These are phyloP conservation scores for Populus davidiana DNA, from an alignment of 345 rosid species.

Conservation along the genomic window DNA sequence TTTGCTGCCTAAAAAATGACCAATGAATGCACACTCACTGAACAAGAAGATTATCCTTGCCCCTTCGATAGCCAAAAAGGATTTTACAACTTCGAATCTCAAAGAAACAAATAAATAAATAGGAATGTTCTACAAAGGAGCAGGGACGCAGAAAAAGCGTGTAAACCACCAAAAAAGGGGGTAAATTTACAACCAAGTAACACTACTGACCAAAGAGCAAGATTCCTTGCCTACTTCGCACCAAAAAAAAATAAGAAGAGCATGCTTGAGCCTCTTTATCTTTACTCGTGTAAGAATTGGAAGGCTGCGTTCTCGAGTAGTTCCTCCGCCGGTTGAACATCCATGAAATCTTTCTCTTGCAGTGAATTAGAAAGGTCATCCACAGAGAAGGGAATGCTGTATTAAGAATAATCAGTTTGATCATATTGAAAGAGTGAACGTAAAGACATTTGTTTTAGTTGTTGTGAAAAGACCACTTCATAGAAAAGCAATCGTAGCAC, in stretches of 20 bases:
- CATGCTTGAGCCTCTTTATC: constrained; percentile 32
- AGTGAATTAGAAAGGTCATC: constrained; percentile 79
- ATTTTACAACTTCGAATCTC: constrained; percentile 34
- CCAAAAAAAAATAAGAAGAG: neutral
- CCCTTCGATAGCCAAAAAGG: constrained; percentile 20
- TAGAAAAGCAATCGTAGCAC: neutral
- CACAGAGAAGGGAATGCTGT: constrained; percentile 94
- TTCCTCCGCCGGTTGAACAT: constrained; percentile 71
- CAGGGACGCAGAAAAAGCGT: constrained; percentile 3
- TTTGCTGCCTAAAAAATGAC: constrained; percentile 9
- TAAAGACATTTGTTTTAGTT: too few species aligned
- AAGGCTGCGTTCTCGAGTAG: constrained; percentile 78
- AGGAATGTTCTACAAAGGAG: constrained; percentile 33
- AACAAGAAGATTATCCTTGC: constrained; percentile 17
- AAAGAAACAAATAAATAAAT: constrained; percentile 35
- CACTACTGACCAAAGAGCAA: constrained; percentile 7
- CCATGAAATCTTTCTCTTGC: constrained; percentile 83
- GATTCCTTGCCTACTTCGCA: constrained; percentile 8
- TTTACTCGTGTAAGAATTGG: constrained; percentile 67
- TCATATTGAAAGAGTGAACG: neutral
- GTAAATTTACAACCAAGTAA: constrained; percentile 15
- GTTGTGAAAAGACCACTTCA: neutral
- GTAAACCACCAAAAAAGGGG: neutral
- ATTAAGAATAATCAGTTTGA: constrained; percentile 17
- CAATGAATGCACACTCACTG: constrained; percentile 11